phyloP scores from a whole-genome alignment of 345 rosid genomes.

The Brassica cretica region DNA sequence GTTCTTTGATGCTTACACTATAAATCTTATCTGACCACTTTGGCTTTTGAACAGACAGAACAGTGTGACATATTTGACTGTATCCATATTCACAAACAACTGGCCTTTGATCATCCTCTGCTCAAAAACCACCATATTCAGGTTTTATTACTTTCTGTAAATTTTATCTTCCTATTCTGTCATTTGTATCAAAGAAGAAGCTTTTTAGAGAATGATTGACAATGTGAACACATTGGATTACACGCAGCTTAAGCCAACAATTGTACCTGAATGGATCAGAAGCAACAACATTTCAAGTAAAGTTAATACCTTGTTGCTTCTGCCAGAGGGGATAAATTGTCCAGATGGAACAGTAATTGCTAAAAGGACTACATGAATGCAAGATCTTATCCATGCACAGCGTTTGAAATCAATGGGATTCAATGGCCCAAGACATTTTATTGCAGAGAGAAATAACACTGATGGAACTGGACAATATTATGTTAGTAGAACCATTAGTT shows the following conservation, averaged over 20 bases:
- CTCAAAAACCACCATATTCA: slow-evolving; percentile 35
- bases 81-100: slow-evolving; percentile 40
- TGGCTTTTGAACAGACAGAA: slow-evolving; percentile 21
- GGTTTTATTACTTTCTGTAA: slow-evolving; percentile 3
- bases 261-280: slow-evolving; percentile 17
- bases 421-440: neutral
- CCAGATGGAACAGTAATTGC: slow-evolving; percentile 32
- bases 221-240: neutral
- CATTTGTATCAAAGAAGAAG: neutral
- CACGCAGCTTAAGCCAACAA: slow-evolving; percentile 28
- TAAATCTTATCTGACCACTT: neutral
- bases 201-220: neutral
- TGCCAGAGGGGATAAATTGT: slow-evolving; percentile 5
- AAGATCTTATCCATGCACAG: slow-evolving; percentile 18
- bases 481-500: slow-evolving; percentile 14
- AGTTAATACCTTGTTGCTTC: neutral
- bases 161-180: neutral
- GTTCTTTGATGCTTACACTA: neutral
- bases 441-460: neutral
- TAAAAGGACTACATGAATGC: slow-evolving; percentile 18
- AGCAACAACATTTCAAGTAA: neutral
- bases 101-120: slow-evolving; percentile 38
- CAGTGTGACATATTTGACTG: slow-evolving; percentile 41
- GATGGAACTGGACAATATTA: slow-evolving; percentile 27
- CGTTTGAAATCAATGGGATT: slow-evolving; percentile 23